Base-by-base conservation (phyloP, 2,329 filamentous ascomycete species). In the Fusarium pseudonygamai region DNA sequence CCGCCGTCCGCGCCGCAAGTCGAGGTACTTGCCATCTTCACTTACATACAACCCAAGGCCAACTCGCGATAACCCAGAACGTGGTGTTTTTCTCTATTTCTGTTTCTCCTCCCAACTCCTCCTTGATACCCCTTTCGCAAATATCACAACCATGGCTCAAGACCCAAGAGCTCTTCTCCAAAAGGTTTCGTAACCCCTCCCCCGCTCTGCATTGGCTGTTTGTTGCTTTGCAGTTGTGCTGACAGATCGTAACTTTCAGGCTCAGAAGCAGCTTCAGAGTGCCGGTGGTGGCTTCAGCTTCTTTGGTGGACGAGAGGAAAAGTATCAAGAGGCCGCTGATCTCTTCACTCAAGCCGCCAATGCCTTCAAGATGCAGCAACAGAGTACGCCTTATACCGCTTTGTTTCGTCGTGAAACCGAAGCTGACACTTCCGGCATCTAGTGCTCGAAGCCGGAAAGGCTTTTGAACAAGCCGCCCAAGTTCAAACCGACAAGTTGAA, bases 331-430 rank as follows among this genome's bases (percentile, higher is more conserved):
- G 84, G 96, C 96, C 20, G 94, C 93, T 72, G 95, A 98, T 76
- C 86, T 96, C 73, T 98, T 95, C 80, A 91, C 90, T 69, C 91
- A 97, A 82, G 96, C 96, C 45, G 96, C 92, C 71, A 97, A 98
- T 85, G 94, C 94, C 67, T 98, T 97, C 83, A 90, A 94, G 80
- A 91, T 97, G 86, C 92, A 96, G 84, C 93, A 93, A 82, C 90
- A 92, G 85, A 93, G 94, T 96, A 85, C 77, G 86, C 80, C 28
- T 55, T 46, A n/a, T 66, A 40, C 50, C 47, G 59, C 49, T 24
- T 57, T 56, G n/a, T 45, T 45, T 64, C 53, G 20, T 12, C 30
- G 30, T 36, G n/a, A 59, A 74, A 59, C 49, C 15, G 40, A 47
- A 50, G 45, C 69, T 75, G 45, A 75, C 60, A 20, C 15, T 43